Evolutionary conservation across 2,329 filamentous ascomycete species (phyloP).

Genomic region (Fusarium verrucosum): DNA sequence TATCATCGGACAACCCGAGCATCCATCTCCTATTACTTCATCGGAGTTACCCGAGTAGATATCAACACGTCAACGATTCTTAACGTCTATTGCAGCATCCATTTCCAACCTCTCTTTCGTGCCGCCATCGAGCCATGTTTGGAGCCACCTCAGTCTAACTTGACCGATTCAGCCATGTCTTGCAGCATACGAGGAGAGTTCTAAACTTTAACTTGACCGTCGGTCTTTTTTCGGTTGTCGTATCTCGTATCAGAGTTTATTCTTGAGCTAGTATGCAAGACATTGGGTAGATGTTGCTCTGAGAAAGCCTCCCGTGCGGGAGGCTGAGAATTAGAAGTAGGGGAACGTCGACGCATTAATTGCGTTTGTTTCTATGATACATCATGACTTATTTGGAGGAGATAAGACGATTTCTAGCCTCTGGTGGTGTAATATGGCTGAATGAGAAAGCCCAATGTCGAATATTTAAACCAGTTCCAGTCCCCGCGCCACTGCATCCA

Average conservation of each 20-base stretch:
- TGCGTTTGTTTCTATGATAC: background rate
- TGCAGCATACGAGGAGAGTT: background rate
- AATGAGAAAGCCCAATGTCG: background rate
- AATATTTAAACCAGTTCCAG: background rate
- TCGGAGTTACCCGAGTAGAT: background rate
- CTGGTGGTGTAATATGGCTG: background rate
- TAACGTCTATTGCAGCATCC: background rate
- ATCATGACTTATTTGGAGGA: too few species aligned
- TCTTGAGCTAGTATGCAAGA: background rate
- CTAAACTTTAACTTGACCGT: background rate
- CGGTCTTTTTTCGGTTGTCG: background rate
- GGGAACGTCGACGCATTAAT: background rate
- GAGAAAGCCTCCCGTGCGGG: background rate
- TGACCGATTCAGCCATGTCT: background rate
- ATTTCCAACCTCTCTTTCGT: background rate
- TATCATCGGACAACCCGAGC: background rate
- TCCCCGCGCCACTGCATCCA: background rate
- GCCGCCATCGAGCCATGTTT: background rate
- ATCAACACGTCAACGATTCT: background rate
- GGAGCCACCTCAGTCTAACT: background rate
- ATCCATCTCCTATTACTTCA: background rate
- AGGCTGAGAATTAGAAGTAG: background rate
- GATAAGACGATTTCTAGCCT: background rate
- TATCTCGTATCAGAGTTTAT: background rate
- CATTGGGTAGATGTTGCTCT: background rate